These are phyloP conservation scores for Pinus taeda DNA, from an alignment of 75 land plant genomes.

Conservation along the genomic window DNA sequence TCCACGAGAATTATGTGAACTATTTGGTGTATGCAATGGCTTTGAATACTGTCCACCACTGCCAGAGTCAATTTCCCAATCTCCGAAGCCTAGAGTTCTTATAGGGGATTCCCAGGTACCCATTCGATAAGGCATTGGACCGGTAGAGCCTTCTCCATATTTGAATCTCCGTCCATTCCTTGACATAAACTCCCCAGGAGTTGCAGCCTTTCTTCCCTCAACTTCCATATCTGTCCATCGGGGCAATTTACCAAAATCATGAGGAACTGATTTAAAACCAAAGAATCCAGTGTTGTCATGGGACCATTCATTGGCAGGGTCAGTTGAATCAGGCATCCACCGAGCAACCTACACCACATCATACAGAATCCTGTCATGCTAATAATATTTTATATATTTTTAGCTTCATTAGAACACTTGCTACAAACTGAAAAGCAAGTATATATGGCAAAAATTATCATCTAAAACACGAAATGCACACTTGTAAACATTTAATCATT, in stretches of 20 bases:
- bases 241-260: slow-evolving; percentile 24
- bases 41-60: too few relatives aligned
- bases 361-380: slow-evolving; percentile 13
- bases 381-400: background rate
- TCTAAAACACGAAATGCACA: background rate
- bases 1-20: too few relatives aligned
- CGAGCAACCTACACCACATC: slow-evolving; percentile 6
- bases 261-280: slow-evolving; percentile 34
- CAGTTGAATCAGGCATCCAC: slow-evolving; percentile 19
- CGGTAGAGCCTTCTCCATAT: background rate
- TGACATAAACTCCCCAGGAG: slow-evolving; percentile 16
- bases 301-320: slow-evolving; percentile 7
- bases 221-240: slow-evolving; percentile 17
- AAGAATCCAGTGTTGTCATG: slow-evolving; percentile 9
- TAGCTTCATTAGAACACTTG: background rate
- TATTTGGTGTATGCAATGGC: too few relatives aligned
- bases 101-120: too few relatives aligned
- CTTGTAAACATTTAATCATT: background rate
- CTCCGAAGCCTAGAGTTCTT: too few relatives aligned
- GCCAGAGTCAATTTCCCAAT: too few relatives aligned
- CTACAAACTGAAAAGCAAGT: background rate
- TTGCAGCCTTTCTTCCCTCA: slow-evolving; percentile 10
- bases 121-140: too few relatives aligned
- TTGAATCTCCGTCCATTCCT: slow-evolving; percentile 41
- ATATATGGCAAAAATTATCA: background rate